Evolutionary conservation across 2,329 filamentous ascomycete genomes (phyloP).

Genomic region (Niveomyces coronatus): DNA sequence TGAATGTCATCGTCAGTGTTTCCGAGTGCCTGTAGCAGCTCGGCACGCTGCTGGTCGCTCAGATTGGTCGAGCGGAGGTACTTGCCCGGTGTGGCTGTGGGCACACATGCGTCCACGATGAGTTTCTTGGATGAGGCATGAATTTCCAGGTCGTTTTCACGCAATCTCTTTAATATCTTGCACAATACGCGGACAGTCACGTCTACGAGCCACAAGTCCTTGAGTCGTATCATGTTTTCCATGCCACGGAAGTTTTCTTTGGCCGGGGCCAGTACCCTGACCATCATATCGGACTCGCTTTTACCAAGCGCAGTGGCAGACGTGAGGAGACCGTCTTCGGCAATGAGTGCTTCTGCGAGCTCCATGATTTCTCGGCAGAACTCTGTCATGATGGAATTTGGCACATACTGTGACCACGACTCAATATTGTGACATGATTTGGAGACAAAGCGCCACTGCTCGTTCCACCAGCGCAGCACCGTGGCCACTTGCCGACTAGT

Average conservation of each 20-base stretch:
- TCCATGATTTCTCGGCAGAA: slow-evolving; percentile 96
- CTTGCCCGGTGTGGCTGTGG: slow-evolving; percentile 41
- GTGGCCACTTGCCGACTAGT: slow-evolving; percentile 52
- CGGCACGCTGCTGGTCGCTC: slow-evolving; percentile 71
- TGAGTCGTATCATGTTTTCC: slow-evolving; percentile 80
- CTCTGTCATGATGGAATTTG: slow-evolving; percentile 73
- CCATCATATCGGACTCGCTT: slow-evolving; percentile 29
- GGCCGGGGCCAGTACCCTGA: slow-evolving; percentile 27
- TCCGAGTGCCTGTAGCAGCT: slow-evolving; percentile 56
- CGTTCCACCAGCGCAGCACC: slow-evolving; percentile 71
- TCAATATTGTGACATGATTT: slow-evolving; percentile 78
- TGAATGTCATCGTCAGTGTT: slow-evolving; percentile 47
- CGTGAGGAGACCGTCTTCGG: slow-evolving; percentile 74
- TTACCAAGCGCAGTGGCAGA: slow-evolving; percentile 40
- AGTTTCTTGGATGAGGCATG: slow-evolving; percentile 47
- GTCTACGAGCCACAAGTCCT: slow-evolving; percentile 75
- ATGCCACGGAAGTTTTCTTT: slow-evolving; percentile 52
- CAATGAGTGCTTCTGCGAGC: slow-evolving; percentile 75
- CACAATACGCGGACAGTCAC: slow-evolving; percentile 74
- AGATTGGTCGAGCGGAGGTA: slow-evolving; percentile 66
- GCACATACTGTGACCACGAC: slow-evolving; percentile 65
- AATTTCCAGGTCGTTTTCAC: slow-evolving; percentile 64
- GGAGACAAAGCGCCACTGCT: slow-evolving; percentile 71
- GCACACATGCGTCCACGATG: slow-evolving; percentile 56
- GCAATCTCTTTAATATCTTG: slow-evolving; percentile 75